Conservation (phyloP, 2,329 filamentous ascomycete species). For the Rhinocladiella similis region DNA sequence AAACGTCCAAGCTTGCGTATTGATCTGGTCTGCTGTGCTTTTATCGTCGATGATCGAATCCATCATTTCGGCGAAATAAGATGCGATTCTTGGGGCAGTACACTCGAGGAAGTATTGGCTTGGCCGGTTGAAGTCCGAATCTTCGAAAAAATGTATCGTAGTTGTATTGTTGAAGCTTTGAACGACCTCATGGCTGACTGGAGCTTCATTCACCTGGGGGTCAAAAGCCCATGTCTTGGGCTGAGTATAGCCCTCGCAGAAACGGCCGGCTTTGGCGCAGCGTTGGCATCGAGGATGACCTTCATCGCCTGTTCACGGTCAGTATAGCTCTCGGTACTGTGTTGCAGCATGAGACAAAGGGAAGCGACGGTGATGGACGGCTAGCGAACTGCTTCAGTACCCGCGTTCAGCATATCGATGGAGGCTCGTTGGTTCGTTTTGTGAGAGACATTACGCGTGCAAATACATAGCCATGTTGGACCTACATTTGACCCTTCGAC, state of each 20-base stretch:
- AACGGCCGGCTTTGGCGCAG: slow-evolving; percentile 34
- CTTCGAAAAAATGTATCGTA: slow-evolving; percentile 19
- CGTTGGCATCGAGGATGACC: slow-evolving; percentile 30
- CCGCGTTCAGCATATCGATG: too few species aligned
- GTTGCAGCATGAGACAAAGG: too few species aligned
- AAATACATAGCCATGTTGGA: not conserved
- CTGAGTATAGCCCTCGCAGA: slow-evolving; percentile 33
- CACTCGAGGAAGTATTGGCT: slow-evolving; percentile 19
- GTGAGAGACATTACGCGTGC: not conserved
- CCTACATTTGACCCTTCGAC: slow-evolving; percentile 23
- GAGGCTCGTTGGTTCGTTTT: too few species aligned
- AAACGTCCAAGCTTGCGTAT: slow-evolving; percentile 11
- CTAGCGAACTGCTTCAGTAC: too few species aligned
- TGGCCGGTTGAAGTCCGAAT: slow-evolving; percentile 15
- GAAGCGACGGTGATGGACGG: too few species aligned
- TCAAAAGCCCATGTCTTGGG: slow-evolving; percentile 17
- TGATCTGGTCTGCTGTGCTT: slow-evolving; percentile 6
- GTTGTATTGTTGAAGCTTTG: slow-evolving; percentile 6
- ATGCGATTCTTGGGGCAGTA: slow-evolving; percentile 17
- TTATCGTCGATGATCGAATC: slow-evolving; percentile 22
- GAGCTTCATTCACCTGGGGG: not conserved
- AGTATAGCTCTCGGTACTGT: not conserved
- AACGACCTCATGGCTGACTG: not conserved
- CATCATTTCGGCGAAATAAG: slow-evolving; percentile 22
- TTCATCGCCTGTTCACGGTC: slow-evolving; percentile 28